These are phyloP conservation scores for Flagelloscypha sp. DNA, from an alignment of 768 basidiomycete species.

Conservation along the genomic window DNA sequence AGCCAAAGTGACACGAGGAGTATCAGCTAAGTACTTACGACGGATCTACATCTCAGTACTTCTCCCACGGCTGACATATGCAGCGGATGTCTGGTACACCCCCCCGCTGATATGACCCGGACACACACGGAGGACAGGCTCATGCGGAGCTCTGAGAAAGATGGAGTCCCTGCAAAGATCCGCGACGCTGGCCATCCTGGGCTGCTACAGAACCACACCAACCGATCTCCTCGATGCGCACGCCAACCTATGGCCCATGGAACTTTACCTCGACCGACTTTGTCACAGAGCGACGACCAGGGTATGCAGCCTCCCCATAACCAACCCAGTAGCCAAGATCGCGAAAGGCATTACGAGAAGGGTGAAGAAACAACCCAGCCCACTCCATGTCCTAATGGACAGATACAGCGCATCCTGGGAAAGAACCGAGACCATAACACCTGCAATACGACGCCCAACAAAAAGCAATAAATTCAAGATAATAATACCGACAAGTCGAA, in stretches of 20 bases:
- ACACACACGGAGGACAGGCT: neutral
- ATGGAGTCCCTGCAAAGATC: constrained; percentile 7
- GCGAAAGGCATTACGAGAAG: neutral
- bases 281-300: neutral
- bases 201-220: constrained; percentile 17
- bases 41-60: constrained; percentile 11
- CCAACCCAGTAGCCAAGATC: neutral
- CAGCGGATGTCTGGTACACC: constrained; percentile 12
- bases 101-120: neutral
- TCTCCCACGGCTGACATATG: constrained; percentile 17
- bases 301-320: neutral
- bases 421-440: neutral
- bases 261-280: neutral
- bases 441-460: too few species aligned
- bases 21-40: constrained; percentile 3
- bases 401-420: neutral
- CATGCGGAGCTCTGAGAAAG: neutral
- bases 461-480: too few species aligned
- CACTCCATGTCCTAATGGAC: neutral
- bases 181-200: constrained; percentile 17
- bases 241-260: constrained; percentile 13
- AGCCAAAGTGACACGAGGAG: constrained; percentile 4
- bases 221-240: constrained; percentile 14
- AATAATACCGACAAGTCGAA: constrained; percentile 3
- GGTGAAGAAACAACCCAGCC: neutral